Conservation (phyloP, 2,329 filamentous ascomycete genomes). For the Salinomyces thailandicus region DNA sequence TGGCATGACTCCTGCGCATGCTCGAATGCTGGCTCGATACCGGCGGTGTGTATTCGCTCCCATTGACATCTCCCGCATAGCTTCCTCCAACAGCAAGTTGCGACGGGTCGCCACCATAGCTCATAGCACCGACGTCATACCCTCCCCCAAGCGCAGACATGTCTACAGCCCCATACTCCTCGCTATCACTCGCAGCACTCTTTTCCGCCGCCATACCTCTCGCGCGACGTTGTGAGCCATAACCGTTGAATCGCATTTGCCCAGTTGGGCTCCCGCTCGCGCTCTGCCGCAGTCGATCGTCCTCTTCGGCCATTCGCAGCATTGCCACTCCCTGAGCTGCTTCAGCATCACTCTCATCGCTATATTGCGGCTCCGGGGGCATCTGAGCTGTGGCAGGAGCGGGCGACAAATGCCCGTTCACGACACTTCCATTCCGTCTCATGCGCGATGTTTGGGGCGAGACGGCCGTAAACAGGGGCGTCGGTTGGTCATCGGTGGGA, state of each 20-base stretch:
- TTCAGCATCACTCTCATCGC: conserved; percentile 78
- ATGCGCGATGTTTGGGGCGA: conserved; percentile 12
- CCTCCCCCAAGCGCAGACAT: conserved; percentile 65
- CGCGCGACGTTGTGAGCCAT: conserved; percentile 30
- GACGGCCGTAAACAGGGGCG: conserved; percentile 18
- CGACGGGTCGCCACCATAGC: conserved; percentile 40
- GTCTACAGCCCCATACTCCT: conserved; percentile 58
- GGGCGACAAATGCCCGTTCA: conserved; percentile 38
- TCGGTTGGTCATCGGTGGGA: conserved; percentile 15
- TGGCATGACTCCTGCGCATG: conserved; percentile 34
- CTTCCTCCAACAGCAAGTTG: conserved; percentile 26
- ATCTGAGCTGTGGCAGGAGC: conserved; percentile 24
- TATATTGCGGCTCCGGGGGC: conserved; percentile 38
- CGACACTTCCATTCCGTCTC: conserved; percentile 14
- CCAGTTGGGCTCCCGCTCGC: conserved; percentile 46
- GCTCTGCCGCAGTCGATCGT: conserved; percentile 49
- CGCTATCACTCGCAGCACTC: conserved; percentile 58
- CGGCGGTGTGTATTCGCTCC: conserved; percentile 27
- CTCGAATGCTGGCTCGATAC: conserved; percentile 36
- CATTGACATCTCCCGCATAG: conserved; percentile 20
- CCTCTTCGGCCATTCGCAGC: conserved; percentile 71
- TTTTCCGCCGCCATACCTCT: conserved; percentile 26
- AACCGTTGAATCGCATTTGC: conserved; percentile 40
- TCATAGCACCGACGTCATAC: conserved; percentile 47
- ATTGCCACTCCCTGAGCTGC: conserved; percentile 74